A percentile compares a stretch with the other conserved stretches of the same genome.
phyloP scores from a whole-genome alignment of 2,329 filamentous ascomycete species.

The Cladophialophora bantiana region DNA sequence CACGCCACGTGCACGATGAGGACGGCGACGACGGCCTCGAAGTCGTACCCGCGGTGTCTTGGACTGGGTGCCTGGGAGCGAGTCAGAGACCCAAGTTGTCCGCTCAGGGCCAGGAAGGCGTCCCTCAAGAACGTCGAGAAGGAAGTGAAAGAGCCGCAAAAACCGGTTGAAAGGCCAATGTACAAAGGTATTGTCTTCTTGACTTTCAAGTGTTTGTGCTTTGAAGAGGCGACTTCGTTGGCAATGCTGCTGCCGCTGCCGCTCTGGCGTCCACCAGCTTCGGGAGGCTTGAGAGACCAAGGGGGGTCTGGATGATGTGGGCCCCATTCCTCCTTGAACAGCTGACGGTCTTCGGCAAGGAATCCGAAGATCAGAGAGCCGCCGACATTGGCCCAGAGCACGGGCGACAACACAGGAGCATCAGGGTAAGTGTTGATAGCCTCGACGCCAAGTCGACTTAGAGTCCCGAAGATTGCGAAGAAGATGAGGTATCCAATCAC shows the following conservation, averaged over 20 bases:
- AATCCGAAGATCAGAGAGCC: slow-evolving; percentile 83
- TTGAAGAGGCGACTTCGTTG: background rate
- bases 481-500: slow-evolving; percentile 79
- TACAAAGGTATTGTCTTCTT: slow-evolving; percentile 87
- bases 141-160: slow-evolving; percentile 84
- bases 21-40: slow-evolving; percentile 76
- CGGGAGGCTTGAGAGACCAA: slow-evolving; percentile 34
- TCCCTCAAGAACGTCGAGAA: slow-evolving; percentile 84
- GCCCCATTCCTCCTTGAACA: slow-evolving; percentile 61
- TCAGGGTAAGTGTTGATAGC: slow-evolving; percentile 77
- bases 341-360: slow-evolving; percentile 72
- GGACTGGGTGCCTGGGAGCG: background rate
- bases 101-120: slow-evolving; percentile 74
- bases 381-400: slow-evolving; percentile 83
- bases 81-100: slow-evolving; percentile 59
- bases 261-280: slow-evolving; percentile 46
- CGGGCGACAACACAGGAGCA: slow-evolving; percentile 73
- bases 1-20: slow-evolving; percentile 71
- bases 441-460: slow-evolving; percentile 77
- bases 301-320: slow-evolving; percentile 40
- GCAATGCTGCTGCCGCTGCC: background rate
- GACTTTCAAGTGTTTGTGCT: slow-evolving; percentile 37
- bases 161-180: slow-evolving; percentile 79
- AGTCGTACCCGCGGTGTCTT: slow-evolving; percentile 66
- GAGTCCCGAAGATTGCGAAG: slow-evolving; percentile 79